Evolutionary conservation across 345 rosid genomes (phyloP).

Genomic region (Erucastrum elatum): DNA sequence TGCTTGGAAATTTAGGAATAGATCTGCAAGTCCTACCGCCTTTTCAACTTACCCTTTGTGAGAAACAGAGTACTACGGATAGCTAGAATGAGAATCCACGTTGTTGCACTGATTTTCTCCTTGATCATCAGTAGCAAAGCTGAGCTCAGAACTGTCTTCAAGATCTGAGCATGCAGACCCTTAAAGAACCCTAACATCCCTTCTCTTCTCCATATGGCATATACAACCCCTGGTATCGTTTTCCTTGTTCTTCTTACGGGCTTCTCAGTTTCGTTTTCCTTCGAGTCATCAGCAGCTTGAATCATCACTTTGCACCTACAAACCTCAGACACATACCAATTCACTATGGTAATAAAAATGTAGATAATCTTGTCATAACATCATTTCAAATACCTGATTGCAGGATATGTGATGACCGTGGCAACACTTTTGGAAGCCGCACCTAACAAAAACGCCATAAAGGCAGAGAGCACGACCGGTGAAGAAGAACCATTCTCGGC

Average conservation of each 20-base stretch:
- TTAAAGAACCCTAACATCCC: constrained; percentile 80
- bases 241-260: constrained; percentile 39
- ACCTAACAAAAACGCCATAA: constrained; percentile 80
- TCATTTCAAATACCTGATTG: constrained; percentile 64
- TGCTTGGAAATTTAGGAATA: neutral
- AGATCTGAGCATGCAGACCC: constrained; percentile 83
- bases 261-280: constrained; percentile 45
- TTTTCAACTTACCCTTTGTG: constrained; percentile 48
- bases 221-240: constrained; percentile 54
- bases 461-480: constrained; percentile 69
- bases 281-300: constrained; percentile 71
- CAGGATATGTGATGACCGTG: constrained; percentile 84
- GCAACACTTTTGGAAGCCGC: constrained; percentile 88
- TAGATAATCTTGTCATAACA: neutral
- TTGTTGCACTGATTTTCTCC: constrained; percentile 76
- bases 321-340: neutral
- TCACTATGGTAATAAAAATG: neutral
- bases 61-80: constrained; percentile 52
- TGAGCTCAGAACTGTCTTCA: constrained; percentile 94
- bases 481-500: constrained; percentile 46
- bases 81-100: constrained; percentile 80
- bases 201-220: constrained; percentile 71
- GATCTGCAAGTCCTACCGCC: neutral
- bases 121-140: constrained; percentile 93
- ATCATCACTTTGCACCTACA: constrained; percentile 85